Conservation (phyloP, 108 stramenopile species). For the Conticribra weissflogii region DNA sequence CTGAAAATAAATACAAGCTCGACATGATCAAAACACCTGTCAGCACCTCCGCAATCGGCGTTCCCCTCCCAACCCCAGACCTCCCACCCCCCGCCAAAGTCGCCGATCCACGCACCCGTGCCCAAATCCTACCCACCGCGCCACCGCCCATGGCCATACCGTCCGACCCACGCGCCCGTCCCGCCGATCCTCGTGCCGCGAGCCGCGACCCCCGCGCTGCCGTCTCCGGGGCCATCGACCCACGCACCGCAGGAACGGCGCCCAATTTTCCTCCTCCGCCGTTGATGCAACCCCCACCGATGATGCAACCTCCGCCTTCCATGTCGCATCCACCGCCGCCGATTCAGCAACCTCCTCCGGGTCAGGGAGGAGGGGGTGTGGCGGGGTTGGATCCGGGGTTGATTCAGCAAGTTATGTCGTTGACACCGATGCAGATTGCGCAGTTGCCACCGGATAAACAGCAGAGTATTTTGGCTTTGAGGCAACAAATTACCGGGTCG, state of each 20-base stretch:
- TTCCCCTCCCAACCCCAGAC: constrained; percentile 27
- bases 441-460: constrained; percentile 90
- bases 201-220: constrained; percentile 48
- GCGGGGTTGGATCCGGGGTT: constrained; percentile 78
- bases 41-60: constrained; percentile 38
- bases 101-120: constrained; percentile 52
- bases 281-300: constrained; percentile 22
- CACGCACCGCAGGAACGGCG: constrained; percentile 25
- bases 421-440: constrained; percentile 80
- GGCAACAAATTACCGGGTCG: constrained; percentile 77
- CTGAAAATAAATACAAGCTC: too few species aligned
- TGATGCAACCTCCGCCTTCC: constrained; percentile 19
- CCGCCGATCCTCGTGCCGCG: constrained; percentile 41
- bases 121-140: constrained; percentile 11
- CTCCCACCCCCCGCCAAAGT: constrained; percentile 44
- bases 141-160: constrained; percentile 30
- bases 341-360: constrained; percentile 26
- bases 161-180: constrained; percentile 59
- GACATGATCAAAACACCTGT: constrained; percentile 91
- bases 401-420: constrained; percentile 89
- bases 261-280: constrained; percentile 42
- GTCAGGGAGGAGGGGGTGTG: constrained; percentile 21
- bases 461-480: constrained; percentile 82
- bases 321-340: constrained; percentile 50
- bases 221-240: constrained; percentile 21